These are phyloP conservation scores for Hippophae rhamnoides DNA, from an alignment of 306 rosid genomes.

Conservation along the genomic window DNA sequence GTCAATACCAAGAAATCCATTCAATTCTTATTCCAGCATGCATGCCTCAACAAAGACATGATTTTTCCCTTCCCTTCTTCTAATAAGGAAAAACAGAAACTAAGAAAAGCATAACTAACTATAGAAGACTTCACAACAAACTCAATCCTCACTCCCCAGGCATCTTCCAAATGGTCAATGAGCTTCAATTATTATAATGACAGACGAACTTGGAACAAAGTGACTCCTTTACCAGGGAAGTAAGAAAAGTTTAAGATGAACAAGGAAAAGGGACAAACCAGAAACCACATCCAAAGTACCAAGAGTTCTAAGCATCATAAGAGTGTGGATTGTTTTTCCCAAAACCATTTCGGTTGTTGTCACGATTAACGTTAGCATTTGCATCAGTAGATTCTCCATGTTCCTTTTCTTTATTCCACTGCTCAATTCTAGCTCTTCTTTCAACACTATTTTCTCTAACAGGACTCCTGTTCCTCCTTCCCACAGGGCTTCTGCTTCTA, in stretches of 20 bases:
- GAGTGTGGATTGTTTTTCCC: slow-evolving; percentile 39
- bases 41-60: no score
- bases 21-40: no score
- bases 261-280: slow-evolving; percentile 28
- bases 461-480: slow-evolving; percentile 61
- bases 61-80: no score
- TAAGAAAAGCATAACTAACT: no score
- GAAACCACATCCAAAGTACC: slow-evolving; percentile 22
- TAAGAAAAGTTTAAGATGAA: slow-evolving; percentile 1
- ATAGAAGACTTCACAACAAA: no score
- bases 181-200: background rate
- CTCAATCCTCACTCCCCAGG: no score
- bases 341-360: slow-evolving; percentile 29
- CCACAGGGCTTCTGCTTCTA: slow-evolving; percentile 71
- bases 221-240: no score
- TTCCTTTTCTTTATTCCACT: slow-evolving; percentile 90
- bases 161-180: background rate
- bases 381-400: slow-evolving; percentile 32
- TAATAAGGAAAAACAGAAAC: no score
- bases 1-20: no score
- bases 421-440: slow-evolving; percentile 93
- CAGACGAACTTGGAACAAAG: background rate
- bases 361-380: slow-evolving; percentile 26
- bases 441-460: slow-evolving; percentile 85
- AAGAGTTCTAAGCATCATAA: slow-evolving; percentile 36